phyloP scores from a whole-genome alignment of 1,284 basidiomycete genomes.

The Ganoderma sp. region DNA sequence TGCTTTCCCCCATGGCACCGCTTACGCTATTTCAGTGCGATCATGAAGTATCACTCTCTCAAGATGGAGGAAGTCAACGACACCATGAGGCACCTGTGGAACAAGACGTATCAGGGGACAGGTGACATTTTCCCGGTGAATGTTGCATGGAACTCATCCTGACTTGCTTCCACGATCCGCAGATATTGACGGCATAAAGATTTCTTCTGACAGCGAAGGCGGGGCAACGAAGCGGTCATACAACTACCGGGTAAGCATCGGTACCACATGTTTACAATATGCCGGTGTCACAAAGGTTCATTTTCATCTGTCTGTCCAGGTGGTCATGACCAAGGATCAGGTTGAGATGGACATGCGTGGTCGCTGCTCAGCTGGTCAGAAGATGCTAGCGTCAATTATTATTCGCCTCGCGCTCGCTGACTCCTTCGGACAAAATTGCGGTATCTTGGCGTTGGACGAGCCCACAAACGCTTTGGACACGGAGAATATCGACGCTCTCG shows the following conservation, averaged over 20 bases:
- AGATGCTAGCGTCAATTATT: conserved; percentile 99
- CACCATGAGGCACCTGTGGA: conserved; percentile 95
- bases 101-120: conserved; percentile 98
- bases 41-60: conserved; percentile 97
- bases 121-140: conserved; percentile 53
- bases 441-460: conserved; percentile 96
- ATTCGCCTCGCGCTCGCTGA: conserved; percentile 98
- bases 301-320: conserved; percentile 53
- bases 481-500: conserved; percentile 96
- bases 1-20: background rate
- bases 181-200: conserved; percentile 98
- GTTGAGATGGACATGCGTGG: conserved; percentile 99
- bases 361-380: conserved; percentile 97
- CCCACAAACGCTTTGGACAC: conserved; percentile 97
- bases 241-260: conserved; percentile 86
- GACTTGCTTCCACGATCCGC: conserved; percentile 25
- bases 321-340: conserved; percentile 98
- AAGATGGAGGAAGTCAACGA: conserved; percentile 99
- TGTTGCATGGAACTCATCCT: conserved; percentile 6
- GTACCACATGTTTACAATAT: background rate
- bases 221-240: conserved; percentile 87
- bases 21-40: conserved; percentile 66
- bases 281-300: background rate
- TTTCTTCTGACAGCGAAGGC: conserved; percentile 93
- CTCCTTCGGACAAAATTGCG: conserved; percentile 97